Percentiles rank a stretch among this genome's conserved stretches.
Evolutionary conservation across 306 rosid genomes (phyloP).

Genomic region (Acacia crassicarpa): DNA sequence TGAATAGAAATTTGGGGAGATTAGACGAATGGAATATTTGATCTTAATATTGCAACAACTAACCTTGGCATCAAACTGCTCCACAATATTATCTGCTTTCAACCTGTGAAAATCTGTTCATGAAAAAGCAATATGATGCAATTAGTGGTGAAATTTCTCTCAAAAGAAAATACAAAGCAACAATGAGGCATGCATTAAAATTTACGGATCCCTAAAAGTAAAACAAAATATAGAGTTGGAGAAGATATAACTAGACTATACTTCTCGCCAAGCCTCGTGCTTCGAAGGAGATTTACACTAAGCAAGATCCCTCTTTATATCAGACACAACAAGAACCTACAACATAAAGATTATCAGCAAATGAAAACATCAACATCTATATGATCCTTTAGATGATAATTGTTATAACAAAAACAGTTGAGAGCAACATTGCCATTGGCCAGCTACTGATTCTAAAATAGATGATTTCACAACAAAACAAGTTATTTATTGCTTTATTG

Average conservation of each 20-base stretch:
- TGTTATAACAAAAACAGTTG: slow-evolving; percentile 11
- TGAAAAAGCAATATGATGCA: slow-evolving; percentile 24
- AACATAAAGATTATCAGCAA: slow-evolving; percentile 30
- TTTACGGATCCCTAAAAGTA: slow-evolving; percentile 44
- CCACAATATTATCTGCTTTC: slow-evolving; percentile 58
- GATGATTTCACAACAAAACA: no score
- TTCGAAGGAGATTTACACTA: slow-evolving; percentile 55
- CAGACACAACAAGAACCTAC: slow-evolving; percentile 82
- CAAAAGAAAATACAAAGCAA: not conserved
- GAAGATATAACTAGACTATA: slow-evolving; percentile 28
- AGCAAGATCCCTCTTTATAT: slow-evolving; percentile 80
- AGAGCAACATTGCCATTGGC: slow-evolving; percentile 75
- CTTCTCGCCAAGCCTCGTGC: slow-evolving; percentile 79
- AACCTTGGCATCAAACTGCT: slow-evolving; percentile 83
- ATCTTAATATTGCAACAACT: not conserved
- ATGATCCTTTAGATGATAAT: not conserved
- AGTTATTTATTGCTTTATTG: no score
- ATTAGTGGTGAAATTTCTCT: not conserved
- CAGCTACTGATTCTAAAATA: not conserved
- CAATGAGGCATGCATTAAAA: slow-evolving; percentile 4
- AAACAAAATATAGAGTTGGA: not conserved
- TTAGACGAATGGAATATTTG: not conserved
- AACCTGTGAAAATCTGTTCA: slow-evolving; percentile 59
- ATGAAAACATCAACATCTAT: slow-evolving; percentile 27
- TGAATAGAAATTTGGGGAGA: not conserved